phyloP scores from a whole-genome alignment of 306 rosid species.

The Medicago truncatula region DNA sequence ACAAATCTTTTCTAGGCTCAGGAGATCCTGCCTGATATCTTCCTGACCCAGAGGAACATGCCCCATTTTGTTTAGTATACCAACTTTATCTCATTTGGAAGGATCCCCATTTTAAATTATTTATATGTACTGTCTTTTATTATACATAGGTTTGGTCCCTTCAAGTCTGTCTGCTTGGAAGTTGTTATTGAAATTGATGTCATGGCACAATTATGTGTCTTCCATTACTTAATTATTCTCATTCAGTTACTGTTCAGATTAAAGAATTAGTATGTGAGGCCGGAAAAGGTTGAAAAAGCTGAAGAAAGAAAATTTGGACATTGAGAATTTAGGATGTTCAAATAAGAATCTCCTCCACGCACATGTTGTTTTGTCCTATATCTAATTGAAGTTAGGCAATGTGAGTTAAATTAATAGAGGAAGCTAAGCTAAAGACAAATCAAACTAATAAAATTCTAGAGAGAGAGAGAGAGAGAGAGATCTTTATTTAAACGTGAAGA shows the following conservation, averaged over 20 bases:
- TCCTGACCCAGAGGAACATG: slow-evolving; percentile 73
- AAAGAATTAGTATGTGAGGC: slow-evolving; percentile 41
- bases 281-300: slow-evolving; percentile 45
- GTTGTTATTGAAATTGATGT: slow-evolving; percentile 75
- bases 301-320: slow-evolving; percentile 35
- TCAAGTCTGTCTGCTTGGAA: slow-evolving; percentile 70
- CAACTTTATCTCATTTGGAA: slow-evolving; percentile 67
- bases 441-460: slow-evolving; percentile 14
- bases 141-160: slow-evolving; percentile 47
- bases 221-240: slow-evolving; percentile 47
- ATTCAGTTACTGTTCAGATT: slow-evolving; percentile 46
- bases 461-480: slow-evolving; percentile 9
- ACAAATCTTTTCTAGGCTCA: slow-evolving; percentile 41
- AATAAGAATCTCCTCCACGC: slow-evolving; percentile 53
- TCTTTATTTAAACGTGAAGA: slow-evolving; percentile 19
- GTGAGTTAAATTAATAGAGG: slow-evolving; percentile 3
- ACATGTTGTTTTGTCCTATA: slow-evolving; percentile 50
- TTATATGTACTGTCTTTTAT: slow-evolving; percentile 38
- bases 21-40: slow-evolving; percentile 49
- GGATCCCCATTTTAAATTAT: slow-evolving; percentile 50
- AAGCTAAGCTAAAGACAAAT: slow-evolving; percentile 43
- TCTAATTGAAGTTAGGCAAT: slow-evolving; percentile 45
- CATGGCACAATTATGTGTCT: slow-evolving; percentile 66
- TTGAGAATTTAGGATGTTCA: slow-evolving; percentile 64
- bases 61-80: slow-evolving; percentile 65